Conservation (phyloP, 306 rosid species). For the Hylodesmum podocarpum region DNA sequence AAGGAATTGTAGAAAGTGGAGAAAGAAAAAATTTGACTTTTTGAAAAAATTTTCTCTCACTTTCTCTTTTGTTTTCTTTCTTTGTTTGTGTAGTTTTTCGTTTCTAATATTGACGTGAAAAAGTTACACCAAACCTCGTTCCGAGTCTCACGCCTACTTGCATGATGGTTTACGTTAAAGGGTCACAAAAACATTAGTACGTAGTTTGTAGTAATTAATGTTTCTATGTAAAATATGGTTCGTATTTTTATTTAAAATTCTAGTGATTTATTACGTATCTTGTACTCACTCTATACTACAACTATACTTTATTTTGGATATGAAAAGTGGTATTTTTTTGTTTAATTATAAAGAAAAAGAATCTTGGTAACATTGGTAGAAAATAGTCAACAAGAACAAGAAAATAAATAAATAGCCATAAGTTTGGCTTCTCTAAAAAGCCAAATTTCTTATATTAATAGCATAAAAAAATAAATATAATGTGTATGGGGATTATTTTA, state of each 20-base stretch:
- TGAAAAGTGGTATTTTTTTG: background rate
- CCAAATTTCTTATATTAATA: background rate
- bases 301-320: background rate
- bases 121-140: slow-evolving; percentile 62
- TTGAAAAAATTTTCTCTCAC: slow-evolving; percentile 32
- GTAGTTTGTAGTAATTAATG: background rate
- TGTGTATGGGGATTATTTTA: background rate
- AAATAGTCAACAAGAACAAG: background rate
- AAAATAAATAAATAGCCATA: background rate
- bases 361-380: background rate
- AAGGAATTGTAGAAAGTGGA: slow-evolving; percentile 32
- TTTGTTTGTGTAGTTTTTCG: slow-evolving; percentile 22
- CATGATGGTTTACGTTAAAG: slow-evolving; percentile 53
- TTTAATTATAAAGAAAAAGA: background rate
- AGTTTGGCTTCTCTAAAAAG: background rate
- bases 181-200: slow-evolving; percentile 4
- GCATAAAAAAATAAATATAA: background rate
- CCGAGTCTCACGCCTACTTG: slow-evolving; percentile 78
- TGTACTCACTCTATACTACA: background rate
- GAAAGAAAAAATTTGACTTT: slow-evolving; percentile 20
- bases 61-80: slow-evolving; percentile 21
- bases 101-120: slow-evolving; percentile 53
- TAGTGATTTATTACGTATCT: background rate
- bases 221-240: background rate
- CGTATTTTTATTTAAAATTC: background rate